phyloP scores from a whole-genome alignment of 306 rosid genomes.

The Leucaena leucocephala region DNA sequence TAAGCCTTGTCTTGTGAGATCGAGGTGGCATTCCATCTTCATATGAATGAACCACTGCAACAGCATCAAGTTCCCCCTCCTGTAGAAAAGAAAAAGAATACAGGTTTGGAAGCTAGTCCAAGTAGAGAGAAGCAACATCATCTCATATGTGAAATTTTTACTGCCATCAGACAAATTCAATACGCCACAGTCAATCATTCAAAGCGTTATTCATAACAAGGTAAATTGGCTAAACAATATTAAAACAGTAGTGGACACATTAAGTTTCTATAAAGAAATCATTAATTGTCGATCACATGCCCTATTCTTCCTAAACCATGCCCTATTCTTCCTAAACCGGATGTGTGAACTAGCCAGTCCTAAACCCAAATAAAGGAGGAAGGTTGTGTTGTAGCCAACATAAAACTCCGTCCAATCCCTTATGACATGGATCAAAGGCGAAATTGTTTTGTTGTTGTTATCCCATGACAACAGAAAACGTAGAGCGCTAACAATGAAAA shows the following conservation, averaged over 20 bases:
- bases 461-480: not conserved
- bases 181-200: not conserved
- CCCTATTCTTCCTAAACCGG: not conserved
- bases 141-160: not conserved
- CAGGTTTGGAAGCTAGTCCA: constrained; percentile 32
- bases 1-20: constrained; percentile 86
- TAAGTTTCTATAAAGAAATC: not conserved
- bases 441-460: not conserved
- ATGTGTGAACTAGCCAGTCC: not conserved
- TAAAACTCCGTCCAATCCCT: not conserved
- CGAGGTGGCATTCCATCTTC: constrained; percentile 71
- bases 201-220: not conserved
- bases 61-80: constrained; percentile 84
- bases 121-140: not conserved
- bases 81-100: constrained; percentile 39
- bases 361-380: not conserved
- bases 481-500: too few species aligned
- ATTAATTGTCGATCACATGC: not conserved
- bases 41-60: constrained; percentile 82
- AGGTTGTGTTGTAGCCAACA: not conserved
- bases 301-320: not conserved
- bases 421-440: not conserved
- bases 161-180: constrained; percentile 17
- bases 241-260: not conserved
- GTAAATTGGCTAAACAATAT: not conserved